phyloP scores from a whole-genome alignment of 331 rosid genomes.

The Saraca asoca region DNA sequence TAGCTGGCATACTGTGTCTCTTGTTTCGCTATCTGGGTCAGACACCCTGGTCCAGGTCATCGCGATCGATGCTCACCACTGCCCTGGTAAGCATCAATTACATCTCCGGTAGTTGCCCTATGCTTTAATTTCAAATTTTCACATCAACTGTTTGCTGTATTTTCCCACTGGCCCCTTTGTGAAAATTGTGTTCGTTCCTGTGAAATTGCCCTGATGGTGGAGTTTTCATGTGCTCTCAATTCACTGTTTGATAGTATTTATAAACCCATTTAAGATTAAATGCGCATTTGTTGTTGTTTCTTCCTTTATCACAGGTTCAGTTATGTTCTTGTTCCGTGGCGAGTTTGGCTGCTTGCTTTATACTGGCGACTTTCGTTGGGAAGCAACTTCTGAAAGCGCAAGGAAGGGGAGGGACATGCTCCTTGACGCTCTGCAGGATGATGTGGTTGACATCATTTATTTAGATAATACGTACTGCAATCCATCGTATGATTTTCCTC shows the following conservation, averaged over 20 bases:
- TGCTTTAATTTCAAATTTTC: neutral
- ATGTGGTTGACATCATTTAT: conserved; percentile 50
- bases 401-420: conserved; percentile 44
- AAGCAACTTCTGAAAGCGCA: conserved; percentile 46
- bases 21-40: conserved; percentile 40
- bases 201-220: neutral
- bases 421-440: conserved; percentile 44
- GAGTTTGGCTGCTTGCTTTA: conserved; percentile 63
- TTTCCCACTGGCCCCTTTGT: neutral
- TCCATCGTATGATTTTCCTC: conserved; percentile 61
- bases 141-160: conserved; percentile 31
- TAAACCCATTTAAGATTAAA: neutral
- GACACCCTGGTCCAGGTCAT: conserved; percentile 42
- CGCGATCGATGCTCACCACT: conserved; percentile 69
- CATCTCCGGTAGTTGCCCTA: neutral
- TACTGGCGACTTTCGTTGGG: conserved; percentile 82
- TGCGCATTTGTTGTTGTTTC: neutral
- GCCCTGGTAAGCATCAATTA: conserved; percentile 46
- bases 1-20: conserved; percentile 50
- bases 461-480: conserved; percentile 78
- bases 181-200: neutral
- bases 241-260: neutral
- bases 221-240: neutral
- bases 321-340: conserved; percentile 70
- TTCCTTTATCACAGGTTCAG: conserved; percentile 45